A percentile compares a stretch with the other conserved stretches of the same genome.
phyloP scores from a whole-genome alignment of 2,329 filamentous ascomycete genomes.

The Blastomyces silverae region DNA sequence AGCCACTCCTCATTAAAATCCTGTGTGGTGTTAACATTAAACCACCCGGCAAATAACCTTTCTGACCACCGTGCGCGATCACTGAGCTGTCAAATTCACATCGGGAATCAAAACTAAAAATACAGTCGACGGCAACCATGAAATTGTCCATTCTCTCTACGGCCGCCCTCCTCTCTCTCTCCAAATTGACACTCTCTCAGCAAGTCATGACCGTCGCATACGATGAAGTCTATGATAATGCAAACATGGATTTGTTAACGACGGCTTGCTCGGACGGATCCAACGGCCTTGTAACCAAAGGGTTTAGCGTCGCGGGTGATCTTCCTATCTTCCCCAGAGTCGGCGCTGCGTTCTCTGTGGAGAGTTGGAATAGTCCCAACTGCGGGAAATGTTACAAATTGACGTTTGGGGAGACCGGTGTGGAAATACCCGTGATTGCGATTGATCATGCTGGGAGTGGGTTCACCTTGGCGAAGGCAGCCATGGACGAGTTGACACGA shows the following conservation, averaged over 20 bases:
- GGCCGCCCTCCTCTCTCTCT: not conserved
- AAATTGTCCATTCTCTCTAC: not conserved
- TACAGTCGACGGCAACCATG: not conserved
- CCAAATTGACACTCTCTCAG: not conserved
- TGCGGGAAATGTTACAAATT: conserved; percentile 51
- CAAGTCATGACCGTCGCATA: conserved; percentile 54
- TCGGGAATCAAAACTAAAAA: not conserved
- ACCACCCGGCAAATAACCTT: not conserved
- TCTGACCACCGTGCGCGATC: not conserved
- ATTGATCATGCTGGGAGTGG: conserved; percentile 41
- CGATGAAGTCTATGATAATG: conserved; percentile 63
- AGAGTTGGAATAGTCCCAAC: conserved; percentile 42
- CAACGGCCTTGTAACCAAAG: conserved; percentile 31
- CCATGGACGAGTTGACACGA: conserved; percentile 47
- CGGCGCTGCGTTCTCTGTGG: conserved; percentile 45
- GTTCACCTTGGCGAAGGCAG: conserved; percentile 46
- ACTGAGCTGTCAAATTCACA: not conserved
- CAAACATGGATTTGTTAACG: conserved; percentile 47
- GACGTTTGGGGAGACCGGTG: conserved; percentile 41
- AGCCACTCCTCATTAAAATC: not conserved
- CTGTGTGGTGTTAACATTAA: not conserved
- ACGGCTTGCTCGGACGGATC: conserved; percentile 43
- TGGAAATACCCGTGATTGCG: conserved; percentile 44
- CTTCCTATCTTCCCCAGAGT: conserved; percentile 46
- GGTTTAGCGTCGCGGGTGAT: conserved; percentile 38